Evolutionary conservation across 2,329 filamentous ascomycete genomes (phyloP), one percentile per base, ranked within the genome.

Genomic region (Nigrograna mackinnonii): DNA sequence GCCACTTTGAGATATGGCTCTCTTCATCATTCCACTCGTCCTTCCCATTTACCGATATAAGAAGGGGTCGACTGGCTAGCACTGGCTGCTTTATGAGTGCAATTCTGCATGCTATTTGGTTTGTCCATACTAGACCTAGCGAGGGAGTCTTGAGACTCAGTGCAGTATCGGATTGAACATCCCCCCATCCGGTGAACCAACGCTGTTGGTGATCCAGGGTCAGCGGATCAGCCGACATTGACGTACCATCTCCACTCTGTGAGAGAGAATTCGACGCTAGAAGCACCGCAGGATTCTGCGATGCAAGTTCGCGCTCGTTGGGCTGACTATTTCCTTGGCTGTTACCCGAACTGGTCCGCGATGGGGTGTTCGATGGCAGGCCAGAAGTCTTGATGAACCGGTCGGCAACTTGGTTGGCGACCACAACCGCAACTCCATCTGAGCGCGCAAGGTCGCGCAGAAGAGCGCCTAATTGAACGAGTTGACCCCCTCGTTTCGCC

Each of bases 141-240:
- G 88, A 88, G 0, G 92, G 92, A 0, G 89, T 96, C 70, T 96
- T 97, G 41, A 86, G 57, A 1, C 48, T 52, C 13, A 62, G 50
- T 7, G 49, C 28, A 4, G 58, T 47, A 19, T 57, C 60, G 14
- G 52, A 60, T 57, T 13, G 78, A 12, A 51, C 43, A 65, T 95
- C 89, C 17, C 92, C 91, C 92, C 94, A 96, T 50, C 94, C 91
- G 4, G 91, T 95, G 70, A 96, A 95, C 82, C 91, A 96, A 32
- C 88, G 82, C 66, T 96, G 90, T 69, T 97, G 92, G 68, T 96
- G 88, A 56, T 95, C 86, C 6, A 96, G 80, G 22, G 82, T 79
- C 26, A 96, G 76, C 0, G 85, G 82, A 11, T 82, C 77, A 46
- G 58, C 68, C 35, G 62, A 78, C 33, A 63, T 69, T 22, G 64